A percentile compares a stretch with the other conserved stretches of the same genome.
These are phyloP conservation scores for Sporothrix euskadiensis DNA, from an alignment of 2,329 filamentous ascomycete genomes.

Conservation along the genomic window DNA sequence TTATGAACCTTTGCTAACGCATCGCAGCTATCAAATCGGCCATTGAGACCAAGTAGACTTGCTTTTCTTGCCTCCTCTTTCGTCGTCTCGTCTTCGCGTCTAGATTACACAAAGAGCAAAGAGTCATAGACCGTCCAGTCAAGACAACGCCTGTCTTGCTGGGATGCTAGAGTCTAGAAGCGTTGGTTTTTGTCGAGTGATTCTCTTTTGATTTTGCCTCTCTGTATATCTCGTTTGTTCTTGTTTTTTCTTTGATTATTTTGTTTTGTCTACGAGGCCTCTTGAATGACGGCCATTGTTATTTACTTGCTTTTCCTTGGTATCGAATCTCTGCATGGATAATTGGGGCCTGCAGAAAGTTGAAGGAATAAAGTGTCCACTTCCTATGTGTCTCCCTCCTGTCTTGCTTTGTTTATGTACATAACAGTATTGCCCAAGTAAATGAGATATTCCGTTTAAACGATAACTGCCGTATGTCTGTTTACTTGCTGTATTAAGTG, in stretches of 20 bases:
- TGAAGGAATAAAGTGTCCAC: not conserved
- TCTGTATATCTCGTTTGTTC: conserved; percentile 5
- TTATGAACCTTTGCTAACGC: not conserved
- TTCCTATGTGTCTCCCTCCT: not conserved
- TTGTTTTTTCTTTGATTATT: not conserved
- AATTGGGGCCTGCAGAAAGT: not conserved
- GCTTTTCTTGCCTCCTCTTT: not conserved
- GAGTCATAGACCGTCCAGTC: conserved; percentile 1
- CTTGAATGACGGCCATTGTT: not conserved
- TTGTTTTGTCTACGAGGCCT: not conserved
- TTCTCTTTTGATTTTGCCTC: not conserved
- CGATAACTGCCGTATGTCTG: too few species aligned
- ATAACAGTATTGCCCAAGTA: not conserved
- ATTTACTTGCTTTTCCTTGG: not conserved
- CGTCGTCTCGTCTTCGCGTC: too few species aligned
- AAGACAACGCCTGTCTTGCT: not conserved
- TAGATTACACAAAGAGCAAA: not conserved
- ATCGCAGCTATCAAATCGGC: conserved; percentile 39
- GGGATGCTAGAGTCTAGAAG: conserved; percentile 5
- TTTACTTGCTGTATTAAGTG: not conserved
- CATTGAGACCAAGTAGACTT: conserved; percentile 34
- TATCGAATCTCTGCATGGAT: not conserved
- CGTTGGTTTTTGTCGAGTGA: not conserved
- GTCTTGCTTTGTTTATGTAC: not conserved
- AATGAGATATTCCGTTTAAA: not conserved